phyloP scores from a whole-genome alignment of 2,329 filamentous ascomycete species.

The Sordariomycetes sp. region DNA sequence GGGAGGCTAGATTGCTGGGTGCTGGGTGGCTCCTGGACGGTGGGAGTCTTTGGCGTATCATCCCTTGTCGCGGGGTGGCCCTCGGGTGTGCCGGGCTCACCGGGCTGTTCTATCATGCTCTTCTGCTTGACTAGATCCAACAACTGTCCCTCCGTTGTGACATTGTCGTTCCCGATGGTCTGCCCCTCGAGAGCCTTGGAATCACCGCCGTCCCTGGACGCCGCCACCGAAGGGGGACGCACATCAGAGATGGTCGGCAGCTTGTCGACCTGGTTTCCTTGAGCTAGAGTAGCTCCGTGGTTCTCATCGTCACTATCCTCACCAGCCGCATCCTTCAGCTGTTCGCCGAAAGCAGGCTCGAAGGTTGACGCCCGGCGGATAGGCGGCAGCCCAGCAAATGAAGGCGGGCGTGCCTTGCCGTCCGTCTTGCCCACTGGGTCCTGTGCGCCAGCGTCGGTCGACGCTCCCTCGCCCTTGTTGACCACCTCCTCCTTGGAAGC shows the following conservation, averaged over 20 bases:
- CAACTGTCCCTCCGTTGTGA: background rate
- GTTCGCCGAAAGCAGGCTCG: constrained; percentile 14
- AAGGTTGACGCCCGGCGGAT: constrained; percentile 49
- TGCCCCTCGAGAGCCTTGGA: background rate
- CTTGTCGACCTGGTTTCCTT: background rate
- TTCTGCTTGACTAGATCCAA: background rate
- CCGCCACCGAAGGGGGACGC: constrained; percentile 11
- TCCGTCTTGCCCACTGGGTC: background rate
- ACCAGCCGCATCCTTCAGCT: background rate
- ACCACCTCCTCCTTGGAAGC: background rate
- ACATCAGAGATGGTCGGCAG: constrained; percentile 16
- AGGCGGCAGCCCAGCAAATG: constrained; percentile 47
- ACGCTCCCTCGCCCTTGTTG: background rate
- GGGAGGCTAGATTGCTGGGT: background rate
- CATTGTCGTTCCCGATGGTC: constrained; percentile 1
- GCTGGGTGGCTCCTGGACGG: background rate
- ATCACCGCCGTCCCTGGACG: background rate
- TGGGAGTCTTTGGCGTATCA: background rate
- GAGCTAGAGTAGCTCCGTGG: background rate
- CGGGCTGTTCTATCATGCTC: background rate
- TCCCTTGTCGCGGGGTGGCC: background rate
- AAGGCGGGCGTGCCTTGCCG: constrained; percentile 29
- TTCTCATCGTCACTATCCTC: background rate
- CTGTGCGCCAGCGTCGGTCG: background rate
- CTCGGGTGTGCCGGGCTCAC: background rate